Percentiles rank a stretch among this genome's conserved stretches.
phyloP scores from a whole-genome alignment of 2,329 filamentous ascomycete genomes.

The Ramularia endophylla region DNA sequence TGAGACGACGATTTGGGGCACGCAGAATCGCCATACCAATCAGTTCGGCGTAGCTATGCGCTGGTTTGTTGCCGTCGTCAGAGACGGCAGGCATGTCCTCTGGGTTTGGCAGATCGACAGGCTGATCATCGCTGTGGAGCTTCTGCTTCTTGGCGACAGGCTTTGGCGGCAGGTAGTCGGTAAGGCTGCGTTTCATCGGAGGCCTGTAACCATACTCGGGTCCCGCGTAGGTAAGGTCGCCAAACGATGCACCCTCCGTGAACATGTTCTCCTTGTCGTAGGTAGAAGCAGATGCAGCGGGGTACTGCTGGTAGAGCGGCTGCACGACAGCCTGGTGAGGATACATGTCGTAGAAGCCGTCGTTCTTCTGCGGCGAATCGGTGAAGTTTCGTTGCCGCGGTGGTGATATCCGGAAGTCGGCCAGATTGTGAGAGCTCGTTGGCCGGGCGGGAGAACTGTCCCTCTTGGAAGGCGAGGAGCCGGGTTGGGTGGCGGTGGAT shows the following conservation, averaged over 20 bases:
- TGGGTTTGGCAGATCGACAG: conserved; percentile 57
- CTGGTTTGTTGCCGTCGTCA: conserved; percentile 84
- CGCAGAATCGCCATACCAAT: conserved; percentile 97
- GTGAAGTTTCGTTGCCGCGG: conserved; percentile 54
- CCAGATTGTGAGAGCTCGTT: conserved; percentile 58
- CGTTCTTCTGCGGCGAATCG: conserved; percentile 64
- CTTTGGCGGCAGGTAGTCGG: conserved; percentile 64
- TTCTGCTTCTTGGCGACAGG: conserved; percentile 59
- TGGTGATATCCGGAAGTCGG: conserved; percentile 61
- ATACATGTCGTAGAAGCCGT: conserved; percentile 32
- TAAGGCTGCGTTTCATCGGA: conserved; percentile 54
- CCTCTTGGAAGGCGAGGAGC: conserved; percentile 65
- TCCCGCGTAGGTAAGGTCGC: conserved; percentile 29
- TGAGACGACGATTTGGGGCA: conserved; percentile 74
- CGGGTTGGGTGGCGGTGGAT: conserved; percentile 45
- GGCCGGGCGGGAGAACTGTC: conserved; percentile 55
- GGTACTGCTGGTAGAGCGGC: conserved; percentile 5
- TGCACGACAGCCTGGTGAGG: conserved; percentile 18
- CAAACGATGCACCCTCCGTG: conserved; percentile 26
- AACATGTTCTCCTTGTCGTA: conserved; percentile 22
- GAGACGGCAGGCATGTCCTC: conserved; percentile 74
- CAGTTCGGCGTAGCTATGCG: conserved; percentile 87
- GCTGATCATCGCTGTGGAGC: conserved; percentile 48
- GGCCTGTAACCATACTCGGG: conserved; percentile 30
- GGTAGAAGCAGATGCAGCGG: background rate